Percentiles rank a stretch among this genome's conserved stretches.
phyloP scores from a whole-genome alignment of 179 eudicot genomes.

The Silene noctiflora region DNA sequence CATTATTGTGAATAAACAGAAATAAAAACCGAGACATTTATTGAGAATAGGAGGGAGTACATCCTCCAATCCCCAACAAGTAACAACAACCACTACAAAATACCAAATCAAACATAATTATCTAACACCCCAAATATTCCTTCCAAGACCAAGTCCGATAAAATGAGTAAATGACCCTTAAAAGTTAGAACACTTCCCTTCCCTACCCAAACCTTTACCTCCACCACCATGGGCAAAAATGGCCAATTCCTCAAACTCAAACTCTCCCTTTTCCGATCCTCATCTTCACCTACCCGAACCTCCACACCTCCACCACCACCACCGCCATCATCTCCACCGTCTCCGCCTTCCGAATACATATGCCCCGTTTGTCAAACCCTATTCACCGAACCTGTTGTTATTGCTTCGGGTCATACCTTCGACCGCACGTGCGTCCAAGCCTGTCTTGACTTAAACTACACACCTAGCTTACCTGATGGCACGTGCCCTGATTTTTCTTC shows the following conservation, averaged over 20 bases:
- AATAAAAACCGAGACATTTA: no score
- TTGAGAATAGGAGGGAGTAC: no score
- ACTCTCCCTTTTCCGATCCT: constrained; percentile 30
- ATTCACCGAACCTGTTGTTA: constrained; percentile 66
- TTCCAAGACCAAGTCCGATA: no score
- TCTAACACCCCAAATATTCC: neutral
- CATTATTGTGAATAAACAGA: no score
- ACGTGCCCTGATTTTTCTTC: constrained; percentile 48
- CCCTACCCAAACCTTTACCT: neutral
- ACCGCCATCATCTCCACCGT: neutral
- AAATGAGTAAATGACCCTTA: neutral
- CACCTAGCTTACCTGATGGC: constrained; percentile 51
- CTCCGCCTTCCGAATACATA: constrained; percentile 42
- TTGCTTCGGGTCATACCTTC: constrained; percentile 72
- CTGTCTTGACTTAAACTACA: constrained; percentile 41
- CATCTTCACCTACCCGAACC: constrained; percentile 3
- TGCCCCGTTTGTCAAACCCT: constrained; percentile 64
- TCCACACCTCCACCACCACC: neutral
- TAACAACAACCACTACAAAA: no score
- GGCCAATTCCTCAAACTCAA: constrained; percentile 32
- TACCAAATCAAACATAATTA: neutral
- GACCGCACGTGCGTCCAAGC: constrained; percentile 56
- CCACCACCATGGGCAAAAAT: constrained; percentile 32
- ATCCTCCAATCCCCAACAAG: no score
- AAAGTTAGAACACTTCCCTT: no score